Conservation (phyloP, 192 early-diverging fungal genomes). For the Paraglomus occultum region DNA sequence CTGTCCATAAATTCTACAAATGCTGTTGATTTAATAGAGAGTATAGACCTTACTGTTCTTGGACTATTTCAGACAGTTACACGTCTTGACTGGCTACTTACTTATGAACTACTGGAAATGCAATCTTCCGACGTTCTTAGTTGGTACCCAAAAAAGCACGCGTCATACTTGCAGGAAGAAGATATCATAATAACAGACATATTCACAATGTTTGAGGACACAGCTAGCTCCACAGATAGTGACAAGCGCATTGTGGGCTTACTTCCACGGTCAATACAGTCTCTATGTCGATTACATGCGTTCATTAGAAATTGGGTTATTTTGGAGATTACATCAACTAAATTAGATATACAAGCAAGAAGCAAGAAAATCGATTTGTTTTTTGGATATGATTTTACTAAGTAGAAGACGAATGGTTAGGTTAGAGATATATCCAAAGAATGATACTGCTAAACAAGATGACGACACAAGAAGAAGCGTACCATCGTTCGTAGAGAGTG, state of each 20-base stretch:
- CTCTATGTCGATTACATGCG: conserved; percentile 63
- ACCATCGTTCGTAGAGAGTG: conserved; percentile 70
- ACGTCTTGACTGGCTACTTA: conserved; percentile 49
- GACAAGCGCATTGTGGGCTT: conserved; percentile 55
- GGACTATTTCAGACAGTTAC: conserved; percentile 37
- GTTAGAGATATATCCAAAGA: conserved; percentile 26
- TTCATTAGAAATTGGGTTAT: conserved; percentile 69
- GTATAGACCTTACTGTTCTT: conserved; percentile 31
- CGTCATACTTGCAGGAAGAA: conserved; percentile 43
- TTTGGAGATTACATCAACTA: conserved; percentile 51
- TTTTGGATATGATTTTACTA: conserved; percentile 53
- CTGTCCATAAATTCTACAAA: not conserved
- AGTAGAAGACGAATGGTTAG: conserved; percentile 44
- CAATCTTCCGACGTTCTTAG: conserved; percentile 46
- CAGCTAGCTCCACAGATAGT: conserved; percentile 43
- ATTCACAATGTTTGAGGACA: conserved; percentile 57
- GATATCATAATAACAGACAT: conserved; percentile 64
- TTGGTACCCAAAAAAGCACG: conserved; percentile 43
- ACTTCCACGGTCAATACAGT: conserved; percentile 65
- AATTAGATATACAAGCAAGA: conserved; percentile 49
- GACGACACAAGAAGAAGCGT: conserved; percentile 34
- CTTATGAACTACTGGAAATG: conserved; percentile 47
- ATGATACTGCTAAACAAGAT: conserved; percentile 22
- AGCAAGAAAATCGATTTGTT: conserved; percentile 58
- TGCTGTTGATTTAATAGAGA: conserved; percentile 9